Evolutionary conservation across 176 grass and related monocot species (phyloP).

Genomic region (Leersia perrieri): DNA sequence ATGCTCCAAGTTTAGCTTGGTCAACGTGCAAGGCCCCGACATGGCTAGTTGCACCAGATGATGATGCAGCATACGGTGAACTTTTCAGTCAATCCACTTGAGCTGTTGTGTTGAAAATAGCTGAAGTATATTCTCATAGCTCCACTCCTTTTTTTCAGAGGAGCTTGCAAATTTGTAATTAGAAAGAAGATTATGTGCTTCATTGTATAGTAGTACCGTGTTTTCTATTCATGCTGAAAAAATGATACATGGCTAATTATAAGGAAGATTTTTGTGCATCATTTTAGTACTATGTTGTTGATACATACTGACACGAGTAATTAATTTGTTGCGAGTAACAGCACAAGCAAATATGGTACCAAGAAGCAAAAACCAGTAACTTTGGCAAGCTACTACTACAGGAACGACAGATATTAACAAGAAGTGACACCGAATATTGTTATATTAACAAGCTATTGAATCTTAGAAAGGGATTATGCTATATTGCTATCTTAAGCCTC

Average conservation of each 20-base stretch:
- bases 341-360: background rate
- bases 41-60: background rate
- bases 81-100: background rate
- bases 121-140: background rate
- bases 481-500: background rate
- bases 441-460: too few species aligned
- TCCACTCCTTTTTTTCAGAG: background rate
- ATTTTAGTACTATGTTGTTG: background rate
- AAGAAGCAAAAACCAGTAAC: background rate
- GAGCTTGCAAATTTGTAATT: background rate
- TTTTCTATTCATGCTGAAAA: too few species aligned
- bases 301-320: background rate
- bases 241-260: too few species aligned
- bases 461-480: too few species aligned
- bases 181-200: background rate
- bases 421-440: too few species aligned
- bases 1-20: background rate
- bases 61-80: background rate
- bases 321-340: background rate
- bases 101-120: background rate
- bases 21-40: slow-evolving; percentile 1
- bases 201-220: too few species aligned
- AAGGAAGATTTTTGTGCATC: background rate
- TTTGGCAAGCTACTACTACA: background rate
- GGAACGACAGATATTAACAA: too few species aligned